phyloP scores from a whole-genome alignment of 2,329 filamentous ascomycete genomes.

The Pestalotiopsis sp. region DNA sequence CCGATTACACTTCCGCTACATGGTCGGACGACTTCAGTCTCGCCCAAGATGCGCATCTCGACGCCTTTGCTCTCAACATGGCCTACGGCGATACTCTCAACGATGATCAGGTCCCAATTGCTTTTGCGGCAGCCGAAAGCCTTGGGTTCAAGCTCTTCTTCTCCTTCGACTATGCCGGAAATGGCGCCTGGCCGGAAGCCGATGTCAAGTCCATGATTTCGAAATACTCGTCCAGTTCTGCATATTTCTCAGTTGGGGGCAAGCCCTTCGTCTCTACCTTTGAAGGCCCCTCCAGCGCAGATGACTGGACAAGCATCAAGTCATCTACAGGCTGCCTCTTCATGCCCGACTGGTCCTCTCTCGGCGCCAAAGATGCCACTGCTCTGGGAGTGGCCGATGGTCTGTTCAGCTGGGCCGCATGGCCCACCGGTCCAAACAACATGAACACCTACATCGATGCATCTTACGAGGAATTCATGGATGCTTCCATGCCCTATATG shows the following conservation, averaged over 20 bases:
- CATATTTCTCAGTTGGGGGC: not conserved
- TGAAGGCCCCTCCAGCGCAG: slow-evolving; percentile 44
- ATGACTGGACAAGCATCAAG: slow-evolving; percentile 48
- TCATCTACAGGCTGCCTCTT: slow-evolving; percentile 36
- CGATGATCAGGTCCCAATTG: not conserved
- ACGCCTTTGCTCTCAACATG: slow-evolving; percentile 2
- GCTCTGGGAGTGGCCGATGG: slow-evolving; percentile 31
- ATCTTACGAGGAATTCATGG: slow-evolving; percentile 16
- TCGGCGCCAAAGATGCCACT: slow-evolving; percentile 34
- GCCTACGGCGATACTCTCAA: not conserved
- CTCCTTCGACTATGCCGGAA: slow-evolving; percentile 4
- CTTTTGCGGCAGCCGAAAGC: not conserved
- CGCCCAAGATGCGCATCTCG: not conserved
- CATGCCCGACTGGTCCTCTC: slow-evolving; percentile 49
- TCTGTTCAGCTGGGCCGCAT: slow-evolving; percentile 39
- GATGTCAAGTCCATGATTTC: not conserved
- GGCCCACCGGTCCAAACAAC: slow-evolving; percentile 34
- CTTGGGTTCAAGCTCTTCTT: not conserved
- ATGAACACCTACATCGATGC: slow-evolving; percentile 19
- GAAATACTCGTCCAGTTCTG: not conserved
- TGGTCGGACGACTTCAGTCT: not conserved
- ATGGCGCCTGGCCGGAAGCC: not conserved
- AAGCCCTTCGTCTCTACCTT: slow-evolving; percentile 39
- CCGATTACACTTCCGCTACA: not conserved
- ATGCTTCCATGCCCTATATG: slow-evolving; percentile 39